Percentiles rank a stretch among this genome's conserved stretches.
These are phyloP conservation scores for Geum urbanum DNA, from an alignment of 306 rosid genomes.

Conservation along the genomic window DNA sequence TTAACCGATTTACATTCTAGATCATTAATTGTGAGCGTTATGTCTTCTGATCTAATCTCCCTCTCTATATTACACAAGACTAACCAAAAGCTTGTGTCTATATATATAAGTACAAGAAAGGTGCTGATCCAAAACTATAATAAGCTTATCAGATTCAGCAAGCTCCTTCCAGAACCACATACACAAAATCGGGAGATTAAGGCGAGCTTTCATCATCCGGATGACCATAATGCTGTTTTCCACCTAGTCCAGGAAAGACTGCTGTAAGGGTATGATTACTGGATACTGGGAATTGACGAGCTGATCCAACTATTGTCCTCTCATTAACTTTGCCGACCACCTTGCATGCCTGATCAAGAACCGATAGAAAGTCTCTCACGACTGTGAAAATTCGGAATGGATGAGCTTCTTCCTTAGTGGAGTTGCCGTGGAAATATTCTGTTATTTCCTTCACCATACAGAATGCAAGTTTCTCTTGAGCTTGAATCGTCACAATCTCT, in stretches of 20 bases:
- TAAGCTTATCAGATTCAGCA: constrained; percentile 11
- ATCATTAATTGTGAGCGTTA: constrained; percentile 7
- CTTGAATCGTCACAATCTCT: constrained; percentile 58
- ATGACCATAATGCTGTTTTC: constrained; percentile 41
- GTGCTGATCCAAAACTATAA: not conserved
- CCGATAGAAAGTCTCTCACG: constrained; percentile 73
- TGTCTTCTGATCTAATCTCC: constrained; percentile 7
- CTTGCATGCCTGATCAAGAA: constrained; percentile 78
- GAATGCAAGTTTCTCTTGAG: constrained; percentile 48
- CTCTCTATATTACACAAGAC: constrained; percentile 22
- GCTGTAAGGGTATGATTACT: constrained; percentile 31
- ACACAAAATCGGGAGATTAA: constrained; percentile 26
- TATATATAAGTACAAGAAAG: constrained; percentile 11
- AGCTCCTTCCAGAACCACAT: not conserved
- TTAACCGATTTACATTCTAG: constrained; percentile 16
- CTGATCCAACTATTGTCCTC: constrained; percentile 61
- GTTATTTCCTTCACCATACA: constrained; percentile 71
- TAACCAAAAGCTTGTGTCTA: constrained; percentile 21
- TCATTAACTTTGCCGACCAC: constrained; percentile 75
- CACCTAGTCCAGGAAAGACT: constrained; percentile 46
- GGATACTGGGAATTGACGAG: constrained; percentile 40
- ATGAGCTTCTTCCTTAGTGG: constrained; percentile 84
- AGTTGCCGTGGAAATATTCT: constrained; percentile 82
- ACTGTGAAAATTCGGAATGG: constrained; percentile 70
- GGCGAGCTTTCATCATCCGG: constrained; percentile 44